phyloP scores from a whole-genome alignment of 1,139 yeast genomes.

The Yamadazyma pseudoaaseri region DNA sequence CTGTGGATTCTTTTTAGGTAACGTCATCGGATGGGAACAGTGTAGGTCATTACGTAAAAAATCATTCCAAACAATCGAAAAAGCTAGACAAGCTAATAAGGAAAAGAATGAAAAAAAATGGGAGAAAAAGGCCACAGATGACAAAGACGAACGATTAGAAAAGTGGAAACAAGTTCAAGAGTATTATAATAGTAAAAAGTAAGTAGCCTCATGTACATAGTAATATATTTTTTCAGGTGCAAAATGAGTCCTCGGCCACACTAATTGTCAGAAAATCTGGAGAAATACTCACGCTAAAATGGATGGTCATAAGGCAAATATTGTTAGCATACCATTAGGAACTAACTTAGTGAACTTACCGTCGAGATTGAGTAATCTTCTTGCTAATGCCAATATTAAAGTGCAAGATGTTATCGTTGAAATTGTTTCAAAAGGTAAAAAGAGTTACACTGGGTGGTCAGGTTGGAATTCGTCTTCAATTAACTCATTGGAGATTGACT shows the following conservation, averaged over 20 bases:
- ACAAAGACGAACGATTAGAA: constrained; percentile 24
- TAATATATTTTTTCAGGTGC: constrained; percentile 1
- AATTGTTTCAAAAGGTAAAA: constrained; percentile 22
- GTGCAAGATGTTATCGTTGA: constrained; percentile 65
- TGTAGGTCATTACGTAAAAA: constrained; percentile 72
- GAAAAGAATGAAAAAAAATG: constrained; percentile 32
- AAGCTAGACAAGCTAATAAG: constrained; percentile 55
- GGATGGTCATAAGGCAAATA: constrained; percentile 38
- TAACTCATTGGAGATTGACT: constrained; percentile 38
- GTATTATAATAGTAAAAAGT: constrained; percentile 14
- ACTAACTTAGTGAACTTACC: constrained; percentile 65
- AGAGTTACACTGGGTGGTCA: constrained; percentile 74
- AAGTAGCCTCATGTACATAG: constrained; percentile 1
- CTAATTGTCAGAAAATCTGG: constrained; percentile 15
- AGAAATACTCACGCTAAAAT: constrained; percentile 18
- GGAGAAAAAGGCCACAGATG: constrained; percentile 16
- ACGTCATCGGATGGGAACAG: constrained; percentile 89
- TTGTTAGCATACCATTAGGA: constrained; percentile 36
- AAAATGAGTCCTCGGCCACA: constrained; percentile 3
- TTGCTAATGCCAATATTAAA: constrained; percentile 53
- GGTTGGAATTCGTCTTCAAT: constrained; percentile 52
- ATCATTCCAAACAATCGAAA: constrained; percentile 58
- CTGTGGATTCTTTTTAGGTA: constrained; percentile 78
- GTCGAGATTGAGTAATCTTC: constrained; percentile 41
- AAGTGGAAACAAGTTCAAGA: constrained; percentile 26